phyloP scores from a whole-genome alignment of 257 asterid species.

The Jaltomata sinuosa region DNA sequence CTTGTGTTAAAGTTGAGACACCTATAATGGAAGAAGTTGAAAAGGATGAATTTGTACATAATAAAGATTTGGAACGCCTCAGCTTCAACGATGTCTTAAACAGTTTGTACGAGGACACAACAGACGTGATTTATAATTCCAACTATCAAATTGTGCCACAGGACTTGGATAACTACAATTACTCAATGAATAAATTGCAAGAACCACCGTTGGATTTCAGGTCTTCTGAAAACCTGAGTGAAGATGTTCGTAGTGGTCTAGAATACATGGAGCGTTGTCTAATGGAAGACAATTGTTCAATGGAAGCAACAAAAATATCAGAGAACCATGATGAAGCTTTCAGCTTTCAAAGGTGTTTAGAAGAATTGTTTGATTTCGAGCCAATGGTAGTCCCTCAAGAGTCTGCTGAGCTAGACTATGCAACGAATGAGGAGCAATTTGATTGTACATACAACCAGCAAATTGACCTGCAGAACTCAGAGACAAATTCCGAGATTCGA shows the following conservation, averaged over 20 bases:
- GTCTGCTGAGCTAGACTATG: background rate
- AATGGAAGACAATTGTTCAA: background rate
- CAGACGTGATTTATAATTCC: background rate
- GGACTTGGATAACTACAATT: background rate
- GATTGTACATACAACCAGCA: background rate
- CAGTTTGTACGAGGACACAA: background rate
- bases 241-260: background rate
- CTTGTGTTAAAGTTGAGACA: background rate
- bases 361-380: background rate
- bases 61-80: background rate
- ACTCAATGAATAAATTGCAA: background rate
- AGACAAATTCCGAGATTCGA: background rate
- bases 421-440: background rate
- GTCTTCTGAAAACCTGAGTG: background rate
- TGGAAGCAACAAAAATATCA: background rate
- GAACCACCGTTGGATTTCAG: background rate
- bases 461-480: background rate
- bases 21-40: background rate
- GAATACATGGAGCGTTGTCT: background rate
- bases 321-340: background rate
- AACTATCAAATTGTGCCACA: background rate
- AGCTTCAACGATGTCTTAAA: background rate
- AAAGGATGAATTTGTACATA: background rate
- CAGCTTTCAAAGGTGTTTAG: background rate
- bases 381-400: background rate